Conservation (phyloP, 345 rosid species). For the Salix exigua region DNA sequence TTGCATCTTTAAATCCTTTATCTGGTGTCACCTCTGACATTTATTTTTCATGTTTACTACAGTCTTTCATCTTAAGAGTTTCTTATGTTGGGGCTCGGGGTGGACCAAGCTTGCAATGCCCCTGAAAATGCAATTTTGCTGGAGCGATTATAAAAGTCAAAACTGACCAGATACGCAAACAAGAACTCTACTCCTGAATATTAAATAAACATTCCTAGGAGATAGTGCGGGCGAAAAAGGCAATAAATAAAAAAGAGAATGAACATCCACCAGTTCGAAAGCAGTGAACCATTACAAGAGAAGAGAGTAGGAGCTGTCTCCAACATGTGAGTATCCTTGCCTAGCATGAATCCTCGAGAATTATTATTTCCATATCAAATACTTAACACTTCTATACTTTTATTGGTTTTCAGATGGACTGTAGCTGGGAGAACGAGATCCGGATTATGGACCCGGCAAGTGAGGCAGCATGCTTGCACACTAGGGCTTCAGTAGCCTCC, state of each 20-base stretch:
- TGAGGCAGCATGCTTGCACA: constrained; percentile 83
- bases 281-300: constrained; percentile 17
- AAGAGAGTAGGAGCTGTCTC: constrained; percentile 14
- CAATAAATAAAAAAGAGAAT: not conserved
- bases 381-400: not conserved
- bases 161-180: constrained; percentile 21
- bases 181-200: constrained; percentile 13
- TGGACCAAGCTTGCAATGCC: no score
- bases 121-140: not conserved
- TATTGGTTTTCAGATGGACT: constrained; percentile 38
- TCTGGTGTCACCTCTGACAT: no score
- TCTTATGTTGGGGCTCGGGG: not conserved
- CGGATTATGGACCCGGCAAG: constrained; percentile 78
- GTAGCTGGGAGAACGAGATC: constrained; percentile 95
- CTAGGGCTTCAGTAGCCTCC: constrained; percentile 89
- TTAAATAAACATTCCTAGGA: constrained; percentile 7
- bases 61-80: not conserved
- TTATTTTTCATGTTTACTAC: no score
- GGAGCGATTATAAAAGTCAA: not conserved
- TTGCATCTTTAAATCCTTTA: no score
- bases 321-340: constrained; percentile 26
- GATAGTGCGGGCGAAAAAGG: not conserved
- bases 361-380: constrained; percentile 6
- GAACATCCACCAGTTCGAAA: constrained; percentile 23
- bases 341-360: constrained; percentile 13